Base-by-base conservation (phyloP, 202 grass and related monocot genomes). In the Panicum hallii region DNA sequence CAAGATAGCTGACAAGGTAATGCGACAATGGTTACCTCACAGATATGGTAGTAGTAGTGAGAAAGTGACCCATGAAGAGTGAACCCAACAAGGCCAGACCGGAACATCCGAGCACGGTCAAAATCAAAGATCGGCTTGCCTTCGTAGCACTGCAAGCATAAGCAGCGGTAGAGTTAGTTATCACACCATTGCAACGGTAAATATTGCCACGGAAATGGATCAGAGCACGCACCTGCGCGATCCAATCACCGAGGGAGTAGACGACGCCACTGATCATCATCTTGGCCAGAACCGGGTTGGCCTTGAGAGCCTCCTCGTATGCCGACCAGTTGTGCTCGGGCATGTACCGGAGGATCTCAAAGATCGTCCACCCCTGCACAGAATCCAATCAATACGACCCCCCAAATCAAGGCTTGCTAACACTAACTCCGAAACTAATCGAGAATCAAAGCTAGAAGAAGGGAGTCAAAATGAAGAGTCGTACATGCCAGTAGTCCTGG, bases 181-280 rank as follows among this genome's bases (percentile, higher is more conserved):
- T 76, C 57, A 16, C 56, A 41, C 32, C 36, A 65, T 66, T 45
- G 48, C 42, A 61, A 11, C 16, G 2, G 4, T 63, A 5, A 2
- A 49, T 8, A 38, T 19, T 6, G 7, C 2, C 7, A 30, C 4
- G 52, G 22, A 47, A 54, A 82, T 38, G 40, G 66, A 34, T 58
- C 5, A 11, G 30, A 41, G 36, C 20, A 15, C 19, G 1, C 36
- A 98, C 95, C 93, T 96, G 96, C 0, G 96, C 96, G 54, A 99
- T 99, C 96, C 96, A 99, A 70, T 99, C 96, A n/a, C 96, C 96
- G 19, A 99, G 75, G 13, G 96, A 99, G 77, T 99, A 99, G 71
- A 99, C 96, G 9, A 99, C 83, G 12, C 96, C 96, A 49, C 96
- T 99, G 30, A 99, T 99, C 96, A 99, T 94, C 96, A 99, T 99